Evolutionary conservation across 2,329 filamentous ascomycete species (phyloP).

Genomic region (Beauveria pseudobassiana): DNA sequence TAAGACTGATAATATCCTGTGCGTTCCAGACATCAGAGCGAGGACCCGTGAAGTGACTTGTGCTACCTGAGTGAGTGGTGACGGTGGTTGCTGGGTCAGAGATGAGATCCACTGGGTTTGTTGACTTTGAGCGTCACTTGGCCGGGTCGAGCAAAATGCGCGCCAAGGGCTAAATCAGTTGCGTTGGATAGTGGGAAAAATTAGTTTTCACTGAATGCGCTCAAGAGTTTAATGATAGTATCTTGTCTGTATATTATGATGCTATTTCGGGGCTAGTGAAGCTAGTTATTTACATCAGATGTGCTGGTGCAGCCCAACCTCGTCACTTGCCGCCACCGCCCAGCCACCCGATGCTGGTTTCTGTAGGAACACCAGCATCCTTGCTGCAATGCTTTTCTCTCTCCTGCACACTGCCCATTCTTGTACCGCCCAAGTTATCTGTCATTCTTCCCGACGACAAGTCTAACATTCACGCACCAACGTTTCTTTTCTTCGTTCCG

Average conservation of each 20-base stretch:
- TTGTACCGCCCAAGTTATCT: background rate
- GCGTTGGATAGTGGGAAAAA: background rate
- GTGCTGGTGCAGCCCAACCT: background rate
- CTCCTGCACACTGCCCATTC: background rate
- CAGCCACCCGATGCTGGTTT: conserved; percentile 7
- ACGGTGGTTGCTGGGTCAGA: background rate
- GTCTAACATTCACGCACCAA: background rate
- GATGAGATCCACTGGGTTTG: background rate
- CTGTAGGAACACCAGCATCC: conserved; percentile 8
- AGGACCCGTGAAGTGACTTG: background rate
- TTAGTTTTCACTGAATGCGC: background rate
- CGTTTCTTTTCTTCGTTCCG: background rate
- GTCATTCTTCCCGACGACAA: background rate
- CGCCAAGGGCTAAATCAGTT: background rate
- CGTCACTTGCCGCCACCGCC: conserved; percentile 2
- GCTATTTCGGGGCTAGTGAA: no score
- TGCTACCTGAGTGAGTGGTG: background rate
- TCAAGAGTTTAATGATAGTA: background rate
- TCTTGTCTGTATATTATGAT: background rate
- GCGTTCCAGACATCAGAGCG: background rate
- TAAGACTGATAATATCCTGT: conserved; percentile 9
- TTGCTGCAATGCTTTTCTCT: background rate
- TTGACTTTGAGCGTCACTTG: conserved; percentile 3
- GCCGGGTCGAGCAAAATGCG: background rate
- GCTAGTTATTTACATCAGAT: background rate